Evolutionary conservation across 768 basidiomycete genomes (phyloP).

Genomic region (Crassisporium funariophilum): DNA sequence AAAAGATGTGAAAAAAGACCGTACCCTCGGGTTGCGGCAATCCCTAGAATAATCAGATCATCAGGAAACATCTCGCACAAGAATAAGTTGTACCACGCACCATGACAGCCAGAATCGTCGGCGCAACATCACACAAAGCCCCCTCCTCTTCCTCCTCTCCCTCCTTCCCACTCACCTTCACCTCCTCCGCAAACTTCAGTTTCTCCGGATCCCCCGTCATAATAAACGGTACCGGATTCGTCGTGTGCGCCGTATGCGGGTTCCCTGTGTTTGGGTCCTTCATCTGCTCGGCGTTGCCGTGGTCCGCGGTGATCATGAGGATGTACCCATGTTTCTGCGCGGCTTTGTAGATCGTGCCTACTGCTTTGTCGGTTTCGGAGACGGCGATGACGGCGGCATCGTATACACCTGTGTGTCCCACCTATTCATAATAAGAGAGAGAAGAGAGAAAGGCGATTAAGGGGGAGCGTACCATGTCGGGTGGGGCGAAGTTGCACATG

Average conservation of each 20-base stretch:
- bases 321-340: slow-evolving; percentile 86
- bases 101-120: slow-evolving; percentile 80
- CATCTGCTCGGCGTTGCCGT: slow-evolving; percentile 97
- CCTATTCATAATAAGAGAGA: slow-evolving; percentile 38
- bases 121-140: slow-evolving; percentile 86
- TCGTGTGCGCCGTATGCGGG: slow-evolving; percentile 92
- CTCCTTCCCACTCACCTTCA: slow-evolving; percentile 46
- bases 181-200: slow-evolving; percentile 56
- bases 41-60: background rate
- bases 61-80: background rate
- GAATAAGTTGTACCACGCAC: slow-evolving; percentile 27
- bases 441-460: background rate
- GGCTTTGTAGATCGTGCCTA: slow-evolving; percentile 84
- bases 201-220: slow-evolving; percentile 67
- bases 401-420: slow-evolving; percentile 91
- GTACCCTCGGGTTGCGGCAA: background rate
- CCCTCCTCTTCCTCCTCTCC: slow-evolving; percentile 63
- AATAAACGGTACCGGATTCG: slow-evolving; percentile 90
- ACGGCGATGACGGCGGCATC: slow-evolving; percentile 92
- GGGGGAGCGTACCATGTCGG: slow-evolving; percentile 74
- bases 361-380: slow-evolving; percentile 84
- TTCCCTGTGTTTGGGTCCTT: slow-evolving; percentile 77
- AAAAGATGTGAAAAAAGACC: background rate
- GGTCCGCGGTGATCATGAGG: slow-evolving; percentile 87
- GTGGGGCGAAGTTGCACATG: slow-evolving; percentile 98